Evolutionary conservation across 768 basidiomycete genomes (phyloP).

Genomic region (Boletellus emodensis): DNA sequence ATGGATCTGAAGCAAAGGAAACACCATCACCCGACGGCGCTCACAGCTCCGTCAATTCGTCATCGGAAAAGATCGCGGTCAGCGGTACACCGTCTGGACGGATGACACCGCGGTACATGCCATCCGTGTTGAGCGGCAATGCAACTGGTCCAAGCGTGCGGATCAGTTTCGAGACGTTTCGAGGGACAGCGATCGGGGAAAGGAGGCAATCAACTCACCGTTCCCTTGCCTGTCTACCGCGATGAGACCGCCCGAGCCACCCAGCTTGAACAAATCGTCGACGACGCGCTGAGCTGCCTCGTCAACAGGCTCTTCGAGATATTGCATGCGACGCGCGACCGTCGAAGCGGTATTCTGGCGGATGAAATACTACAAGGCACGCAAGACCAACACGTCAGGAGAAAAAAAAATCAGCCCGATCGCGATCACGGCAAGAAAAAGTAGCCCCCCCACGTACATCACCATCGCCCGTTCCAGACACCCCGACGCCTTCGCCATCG

Average conservation of each 20-base stretch:
- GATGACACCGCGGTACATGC: slow-evolving; percentile 82
- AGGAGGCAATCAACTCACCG: slow-evolving; percentile 38
- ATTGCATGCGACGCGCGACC: slow-evolving; percentile 63
- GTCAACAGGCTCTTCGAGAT: slow-evolving; percentile 51
- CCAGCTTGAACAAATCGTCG: slow-evolving; percentile 52
- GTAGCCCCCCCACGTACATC: slow-evolving; percentile 50
- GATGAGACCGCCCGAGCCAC: slow-evolving; percentile 72
- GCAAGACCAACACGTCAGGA: no score
- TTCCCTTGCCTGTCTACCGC: slow-evolving; percentile 68
- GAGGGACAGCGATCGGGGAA: no score
- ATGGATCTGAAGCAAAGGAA: neutral
- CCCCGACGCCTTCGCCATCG: slow-evolving; percentile 46
- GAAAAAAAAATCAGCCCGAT: no score
- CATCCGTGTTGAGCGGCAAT: slow-evolving; percentile 69
- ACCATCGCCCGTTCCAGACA: slow-evolving; percentile 85
- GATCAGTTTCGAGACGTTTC: slow-evolving; percentile 3
- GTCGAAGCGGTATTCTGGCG: slow-evolving; percentile 62
- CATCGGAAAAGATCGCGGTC: slow-evolving; percentile 77
- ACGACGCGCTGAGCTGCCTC: slow-evolving; percentile 55
- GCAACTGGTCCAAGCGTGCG: slow-evolving; percentile 43
- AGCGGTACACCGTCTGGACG: slow-evolving; percentile 62
- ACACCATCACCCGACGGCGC: neutral
- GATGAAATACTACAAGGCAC: slow-evolving; percentile 62
- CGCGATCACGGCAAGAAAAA: no score
- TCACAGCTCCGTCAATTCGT: slow-evolving; percentile 36